phyloP scores from a whole-genome alignment of 106 monocot genomes.

The Alisma plantagoaquatica region DNA sequence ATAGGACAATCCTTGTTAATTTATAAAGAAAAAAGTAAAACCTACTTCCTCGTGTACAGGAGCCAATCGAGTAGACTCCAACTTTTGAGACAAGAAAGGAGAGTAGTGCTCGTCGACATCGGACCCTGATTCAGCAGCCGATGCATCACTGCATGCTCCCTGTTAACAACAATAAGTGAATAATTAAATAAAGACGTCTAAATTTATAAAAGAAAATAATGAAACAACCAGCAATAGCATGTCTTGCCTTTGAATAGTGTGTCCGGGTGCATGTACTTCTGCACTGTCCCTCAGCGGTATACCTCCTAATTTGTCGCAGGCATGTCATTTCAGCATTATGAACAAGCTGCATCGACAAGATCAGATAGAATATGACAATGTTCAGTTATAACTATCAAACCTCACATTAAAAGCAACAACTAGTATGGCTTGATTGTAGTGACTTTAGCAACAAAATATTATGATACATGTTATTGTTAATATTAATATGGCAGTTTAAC shows the following conservation, averaged over 20 bases:
- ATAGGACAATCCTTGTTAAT: no score
- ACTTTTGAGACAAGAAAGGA: conserved; percentile 23
- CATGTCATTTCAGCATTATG: conserved; percentile 22
- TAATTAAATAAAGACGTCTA: neutral
- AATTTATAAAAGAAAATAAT: no score
- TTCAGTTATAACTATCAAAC: neutral
- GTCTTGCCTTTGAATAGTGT: conserved; percentile 25
- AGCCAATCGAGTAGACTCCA: conserved; percentile 33
- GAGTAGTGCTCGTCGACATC: conserved; percentile 53
- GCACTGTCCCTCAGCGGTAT: conserved; percentile 33
- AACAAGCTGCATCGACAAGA: conserved; percentile 32
- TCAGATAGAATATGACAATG: neutral
- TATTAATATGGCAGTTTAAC: no score
- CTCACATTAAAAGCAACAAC: neutral
- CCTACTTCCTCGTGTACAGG: conserved; percentile 75
- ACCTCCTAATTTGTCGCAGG: conserved; percentile 21
- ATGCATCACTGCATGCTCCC: conserved; percentile 37
- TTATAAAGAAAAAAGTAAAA: no score
- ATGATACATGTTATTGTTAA: no score
- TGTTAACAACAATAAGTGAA: conserved; percentile 11
- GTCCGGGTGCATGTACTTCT: conserved; percentile 11
- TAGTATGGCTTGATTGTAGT: no score
- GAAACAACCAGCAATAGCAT: neutral
- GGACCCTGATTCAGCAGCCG: conserved; percentile 56
- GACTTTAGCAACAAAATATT: no score